Percentiles rank a stretch among this genome's conserved stretches.
Evolutionary conservation across 116 monocot genomes (phyloP).

Genomic region (Phalaenopsis hybrid): DNA sequence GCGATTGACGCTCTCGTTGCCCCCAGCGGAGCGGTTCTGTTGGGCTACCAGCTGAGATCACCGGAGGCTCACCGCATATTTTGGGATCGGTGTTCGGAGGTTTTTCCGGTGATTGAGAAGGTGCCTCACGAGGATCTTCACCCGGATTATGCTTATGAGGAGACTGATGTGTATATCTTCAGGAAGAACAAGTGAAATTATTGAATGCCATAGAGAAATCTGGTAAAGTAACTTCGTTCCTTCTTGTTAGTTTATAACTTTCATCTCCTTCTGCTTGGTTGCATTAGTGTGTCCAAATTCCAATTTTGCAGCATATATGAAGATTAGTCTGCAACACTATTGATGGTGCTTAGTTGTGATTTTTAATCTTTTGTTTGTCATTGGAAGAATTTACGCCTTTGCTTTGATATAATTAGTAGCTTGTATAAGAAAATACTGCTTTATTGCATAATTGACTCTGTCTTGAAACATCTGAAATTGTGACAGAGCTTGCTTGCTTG

Average conservation of each 20-base stretch:
- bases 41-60: conserved; percentile 91
- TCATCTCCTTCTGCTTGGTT: not conserved
- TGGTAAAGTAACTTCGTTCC: not conserved
- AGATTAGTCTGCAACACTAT: not conserved
- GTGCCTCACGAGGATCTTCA: conserved; percentile 71
- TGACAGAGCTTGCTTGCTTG: no score
- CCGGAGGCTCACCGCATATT: conserved; percentile 72
- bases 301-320: not conserved
- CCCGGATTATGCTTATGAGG: conserved; percentile 83
- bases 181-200: conserved; percentile 37
- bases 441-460: no score
- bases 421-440: no score
- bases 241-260: not conserved
- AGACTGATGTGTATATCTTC: conserved; percentile 71
- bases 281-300: not conserved
- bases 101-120: conserved; percentile 56
- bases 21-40: conserved; percentile 47
- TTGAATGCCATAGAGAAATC: not conserved
- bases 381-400: no score
- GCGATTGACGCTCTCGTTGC: conserved; percentile 72
- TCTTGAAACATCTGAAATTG: no score
- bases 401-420: no score
- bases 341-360: not conserved
- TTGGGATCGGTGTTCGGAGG: conserved; percentile 51
- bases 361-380: no score